These are phyloP conservation scores for Corymbia citriodora DNA, from an alignment of 441 rosid genomes.

Conservation along the genomic window DNA sequence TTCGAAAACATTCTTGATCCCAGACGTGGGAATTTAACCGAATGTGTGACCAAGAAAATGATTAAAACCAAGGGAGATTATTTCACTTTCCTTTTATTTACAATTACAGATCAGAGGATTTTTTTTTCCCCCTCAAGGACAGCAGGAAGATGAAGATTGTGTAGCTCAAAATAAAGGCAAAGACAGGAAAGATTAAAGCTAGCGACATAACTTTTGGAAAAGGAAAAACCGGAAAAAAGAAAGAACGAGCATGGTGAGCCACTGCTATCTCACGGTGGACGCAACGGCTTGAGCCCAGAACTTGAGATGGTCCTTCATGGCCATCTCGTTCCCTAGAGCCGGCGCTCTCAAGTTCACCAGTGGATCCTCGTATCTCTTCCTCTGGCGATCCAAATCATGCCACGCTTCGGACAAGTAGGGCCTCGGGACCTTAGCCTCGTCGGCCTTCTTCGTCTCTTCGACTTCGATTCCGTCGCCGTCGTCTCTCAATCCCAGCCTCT, in stretches of 20 bases:
- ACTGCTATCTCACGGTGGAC: conserved; percentile 42
- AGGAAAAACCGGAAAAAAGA: background rate
- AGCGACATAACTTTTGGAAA: background rate
- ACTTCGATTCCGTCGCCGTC: background rate
- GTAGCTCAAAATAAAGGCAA: background rate
- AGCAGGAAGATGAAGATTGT: background rate
- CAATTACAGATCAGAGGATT: conserved; percentile 1
- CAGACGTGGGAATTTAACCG: background rate
- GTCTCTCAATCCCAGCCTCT: conserved; percentile 25
- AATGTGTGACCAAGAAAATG: background rate
- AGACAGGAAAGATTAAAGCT: background rate
- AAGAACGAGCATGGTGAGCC: background rate
- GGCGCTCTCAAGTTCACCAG: conserved; percentile 62
- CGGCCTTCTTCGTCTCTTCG: background rate
- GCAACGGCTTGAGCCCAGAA: conserved; percentile 87
- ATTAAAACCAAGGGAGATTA: background rate
- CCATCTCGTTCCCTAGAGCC: conserved; percentile 35
- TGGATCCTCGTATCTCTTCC: conserved; percentile 24
- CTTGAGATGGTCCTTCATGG: conserved; percentile 59
- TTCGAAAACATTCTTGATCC: background rate
- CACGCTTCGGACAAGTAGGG: conserved; percentile 88
- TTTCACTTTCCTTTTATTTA: background rate
- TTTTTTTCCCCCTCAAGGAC: background rate
- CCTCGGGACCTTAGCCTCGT: conserved; percentile 14
- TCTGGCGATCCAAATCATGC: conserved; percentile 29